Evolutionary conservation across 2,329 filamentous ascomycete species (phyloP), one percentile per base, ranked within the genome.

Genomic region (Ampelomyces quisqualis): DNA sequence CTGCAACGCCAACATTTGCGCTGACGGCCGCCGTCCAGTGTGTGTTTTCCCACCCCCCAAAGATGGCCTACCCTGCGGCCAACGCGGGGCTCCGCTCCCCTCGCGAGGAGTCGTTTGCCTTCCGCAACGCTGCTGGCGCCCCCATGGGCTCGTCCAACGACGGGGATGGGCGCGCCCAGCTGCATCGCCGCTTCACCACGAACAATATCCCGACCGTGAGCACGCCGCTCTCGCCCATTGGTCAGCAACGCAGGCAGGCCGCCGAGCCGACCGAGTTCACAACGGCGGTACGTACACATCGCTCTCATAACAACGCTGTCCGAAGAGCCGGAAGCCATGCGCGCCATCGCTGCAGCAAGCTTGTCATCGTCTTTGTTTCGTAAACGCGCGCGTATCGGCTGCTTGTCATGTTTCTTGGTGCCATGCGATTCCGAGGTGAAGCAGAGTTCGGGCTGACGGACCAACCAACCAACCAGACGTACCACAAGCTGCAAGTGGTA

Each of bases 161-260:
- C n/a, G 26, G n/a, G n/a, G n/a, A 95, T 64, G 79, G 80, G 53
- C 84, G 90, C 70, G 81, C 82, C 50, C 84, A 83, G 58, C 77
- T 97, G 66, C 88, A 90, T 70, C 85, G 91, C 63, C 86, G 91
- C 65, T 97, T 97, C 73, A 97, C 91, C 51, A 93, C 90, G 43
- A 94, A 76, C 60, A 95, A 73, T 84, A 88, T 72, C 78, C 88
- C 71, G 79, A 90, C 78, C 75, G 46, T 91, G 71, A 85, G 86
- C 69, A 88, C 86, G 65, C 79, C 80, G 47, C 72, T 90, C 64
- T 76, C 74, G 36, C 73, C 78, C 43, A 76, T 76, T 61, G 79
- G 77, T 32, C 77, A 80, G 64, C 73, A 78, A 58, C 67, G 76
- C 38, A 67, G 72, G 44, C 77, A 77, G 61, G 68, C 75, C 37